Evolutionary conservation across 352 stramenopile genomes (phyloP).

Genomic region (Globisporangium acanthophoron): DNA sequence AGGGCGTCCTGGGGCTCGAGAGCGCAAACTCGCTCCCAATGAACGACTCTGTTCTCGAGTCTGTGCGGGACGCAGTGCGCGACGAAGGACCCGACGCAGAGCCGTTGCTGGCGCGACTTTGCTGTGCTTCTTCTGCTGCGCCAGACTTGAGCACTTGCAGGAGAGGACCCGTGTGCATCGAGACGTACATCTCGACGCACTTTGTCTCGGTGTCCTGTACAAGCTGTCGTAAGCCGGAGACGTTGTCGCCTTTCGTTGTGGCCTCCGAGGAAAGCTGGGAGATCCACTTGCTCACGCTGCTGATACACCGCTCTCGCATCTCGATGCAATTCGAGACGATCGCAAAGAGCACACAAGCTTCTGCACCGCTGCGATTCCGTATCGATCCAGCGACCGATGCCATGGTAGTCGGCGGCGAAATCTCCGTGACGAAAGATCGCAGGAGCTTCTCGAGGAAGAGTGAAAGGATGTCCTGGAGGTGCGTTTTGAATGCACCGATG

Average conservation of each 20-base stretch:
- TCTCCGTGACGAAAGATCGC: conserved; percentile 31
- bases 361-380: conserved; percentile 23
- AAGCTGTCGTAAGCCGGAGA: conserved; percentile 28
- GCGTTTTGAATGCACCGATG: conserved; percentile 33
- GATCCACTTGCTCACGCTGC: conserved; percentile 43
- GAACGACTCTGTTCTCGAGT: conserved; percentile 20
- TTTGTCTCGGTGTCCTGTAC: conserved; percentile 45
- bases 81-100: conserved; percentile 13
- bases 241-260: conserved; percentile 9
- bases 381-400: conserved; percentile 18
- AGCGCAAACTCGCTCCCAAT: conserved; percentile 19
- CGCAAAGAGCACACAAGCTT: conserved; percentile 55
- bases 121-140: conserved; percentile 42
- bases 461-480: conserved; percentile 44
- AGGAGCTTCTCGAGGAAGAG: conserved; percentile 45
- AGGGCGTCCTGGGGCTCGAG: conserved; percentile 13
- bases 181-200: conserved; percentile 58
- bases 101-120: conserved; percentile 10
- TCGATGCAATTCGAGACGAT: conserved; percentile 72
- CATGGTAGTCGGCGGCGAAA: conserved; percentile 30
- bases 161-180: conserved; percentile 42
- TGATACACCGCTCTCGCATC: conserved; percentile 48
- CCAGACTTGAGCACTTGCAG: conserved; percentile 40
- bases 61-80: conserved; percentile 24
- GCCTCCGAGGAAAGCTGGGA: conserved; percentile 24